Evolutionary conservation across 495 filamentous ascomycete species (phyloP).

Genomic region (Aspergillus kassunensis): DNA sequence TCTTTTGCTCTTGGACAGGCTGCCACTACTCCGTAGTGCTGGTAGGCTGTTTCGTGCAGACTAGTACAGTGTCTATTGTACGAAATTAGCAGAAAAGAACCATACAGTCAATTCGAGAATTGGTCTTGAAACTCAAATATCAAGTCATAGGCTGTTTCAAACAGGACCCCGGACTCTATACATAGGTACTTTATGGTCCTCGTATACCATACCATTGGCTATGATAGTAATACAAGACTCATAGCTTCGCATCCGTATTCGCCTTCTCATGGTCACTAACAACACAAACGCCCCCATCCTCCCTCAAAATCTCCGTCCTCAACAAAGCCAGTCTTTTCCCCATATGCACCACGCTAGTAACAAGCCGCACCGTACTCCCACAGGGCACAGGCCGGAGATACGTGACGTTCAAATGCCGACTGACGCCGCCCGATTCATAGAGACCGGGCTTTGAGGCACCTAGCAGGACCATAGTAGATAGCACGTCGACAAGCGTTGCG

Average conservation of each 20-base stretch:
- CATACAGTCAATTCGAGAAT: no score
- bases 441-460: conserved; percentile 56
- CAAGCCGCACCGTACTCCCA: conserved; percentile 48
- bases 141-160: no score
- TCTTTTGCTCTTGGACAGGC: background rate
- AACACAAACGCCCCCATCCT: conserved; percentile 51
- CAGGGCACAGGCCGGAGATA: conserved; percentile 60
- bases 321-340: conserved; percentile 53
- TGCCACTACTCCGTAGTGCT: background rate
- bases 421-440: conserved; percentile 62
- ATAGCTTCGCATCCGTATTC: conserved; percentile 50
- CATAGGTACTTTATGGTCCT: no score
- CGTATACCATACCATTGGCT: no score
- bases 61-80: background rate
- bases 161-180: no score
- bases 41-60: background rate
- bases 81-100: no score
- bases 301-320: conserved; percentile 38
- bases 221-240: no score
- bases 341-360: conserved; percentile 59
- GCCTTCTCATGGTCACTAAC: conserved; percentile 69
- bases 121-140: no score
- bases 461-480: conserved; percentile 56
- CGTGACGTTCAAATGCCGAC: conserved; percentile 61
- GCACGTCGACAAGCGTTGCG: conserved; percentile 63